Evolutionary conservation across 2,329 filamentous ascomycete species (phyloP), one percentile per base, ranked within the genome.

Genomic region (Leptographium radiaticola): DNA sequence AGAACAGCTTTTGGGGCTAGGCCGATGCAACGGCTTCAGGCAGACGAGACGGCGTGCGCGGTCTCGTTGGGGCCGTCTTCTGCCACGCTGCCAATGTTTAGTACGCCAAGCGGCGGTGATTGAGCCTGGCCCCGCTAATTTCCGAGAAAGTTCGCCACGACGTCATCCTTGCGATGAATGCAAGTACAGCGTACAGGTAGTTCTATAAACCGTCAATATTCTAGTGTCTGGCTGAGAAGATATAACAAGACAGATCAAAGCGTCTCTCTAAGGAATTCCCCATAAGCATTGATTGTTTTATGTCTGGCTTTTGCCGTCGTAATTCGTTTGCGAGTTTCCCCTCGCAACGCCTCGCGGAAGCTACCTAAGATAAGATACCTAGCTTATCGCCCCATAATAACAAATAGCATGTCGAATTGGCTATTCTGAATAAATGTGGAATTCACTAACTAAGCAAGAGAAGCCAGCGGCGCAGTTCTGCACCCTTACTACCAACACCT

Each of bases 111-210:
- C 31, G 45, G 44, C 39, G 31, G 15, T 46, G 54, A 49, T 52
- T 48, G 49, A 43, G 36, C 33, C 10, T 20, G 11, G 9, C 4
- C 7, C 51, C 43, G 30, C 51, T 48, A 43, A 42, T 46, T 33
- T 34, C 49, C 31, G 50, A 46, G 55, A 44, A 55, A 25, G 25
- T 49, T 56, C 40, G 53, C 56, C 55, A 58, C 58, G 58, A 59
- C 58, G 58, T 59, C 58, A 59, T 59, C 36, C 20, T 20, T 30
- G 16, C 31, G 36, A 25, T 25, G 49, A 51, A 54, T 49, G 38
- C 45, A 12, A 25, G 36, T 34, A 25, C 25, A 5, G 25, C 25
- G 25, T 5, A 25, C 25, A 5, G 5, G 25, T 25, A 25, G 25
- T 25, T 25, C 15, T 31, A 10, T 12, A 8, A 39, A 30, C 18